Evolutionary conservation across 805 yeast genomes (phyloP), one percentile per base, ranked within the genome.

Genomic region (Zygotorulaspora danielsina): DNA sequence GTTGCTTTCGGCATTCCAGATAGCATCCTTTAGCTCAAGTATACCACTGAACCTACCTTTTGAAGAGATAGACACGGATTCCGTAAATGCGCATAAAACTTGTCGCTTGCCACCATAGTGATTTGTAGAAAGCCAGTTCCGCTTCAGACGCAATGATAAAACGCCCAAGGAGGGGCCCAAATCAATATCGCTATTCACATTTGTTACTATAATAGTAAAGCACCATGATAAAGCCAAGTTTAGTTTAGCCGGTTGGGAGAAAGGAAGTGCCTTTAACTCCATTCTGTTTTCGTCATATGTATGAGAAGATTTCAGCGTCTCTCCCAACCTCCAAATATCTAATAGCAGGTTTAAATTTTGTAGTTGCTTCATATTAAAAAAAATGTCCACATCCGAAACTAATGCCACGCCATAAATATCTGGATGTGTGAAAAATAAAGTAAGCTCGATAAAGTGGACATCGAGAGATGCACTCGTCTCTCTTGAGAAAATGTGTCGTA

Each of bases 401-500:
- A 72, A 66, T 3, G 76, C 78, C 0, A 80, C 66, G 1, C 79
- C 70, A 30, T 69, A 64, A 2, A 77, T 54, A 2, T 66, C 65
- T 0, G 69, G 64, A 29, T 70, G 71, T 0, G 73, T 68, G 25
- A 80, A 54, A 13, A 75, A 64, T n/a, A 74, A 68, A 3, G 72
- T 70, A 9, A 77, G 21, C 33, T 78, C 54, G 8, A 81, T 56
- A 30, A 71, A 66, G 12, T 76, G 69, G 6, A 77, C 46, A 1
- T 57, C 49, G 19, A 85, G 59, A 2, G 84, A 79, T 0, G 94
- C 95, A 67, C 95, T 87, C 0, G 83, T 73, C 46, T 87, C 96
- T 45, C 95, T 75, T 0, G 97, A 90, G 55, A 86, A 93, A 11
- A 85, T 79, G 60, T 93, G 98, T 53, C 87, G 96, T 24, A 93